A percentile compares a stretch with the other conserved stretches of the same genome.
Evolutionary conservation across 352 stramenopile species (phyloP).

Genomic region (Pythium vanterpoolii): DNA sequence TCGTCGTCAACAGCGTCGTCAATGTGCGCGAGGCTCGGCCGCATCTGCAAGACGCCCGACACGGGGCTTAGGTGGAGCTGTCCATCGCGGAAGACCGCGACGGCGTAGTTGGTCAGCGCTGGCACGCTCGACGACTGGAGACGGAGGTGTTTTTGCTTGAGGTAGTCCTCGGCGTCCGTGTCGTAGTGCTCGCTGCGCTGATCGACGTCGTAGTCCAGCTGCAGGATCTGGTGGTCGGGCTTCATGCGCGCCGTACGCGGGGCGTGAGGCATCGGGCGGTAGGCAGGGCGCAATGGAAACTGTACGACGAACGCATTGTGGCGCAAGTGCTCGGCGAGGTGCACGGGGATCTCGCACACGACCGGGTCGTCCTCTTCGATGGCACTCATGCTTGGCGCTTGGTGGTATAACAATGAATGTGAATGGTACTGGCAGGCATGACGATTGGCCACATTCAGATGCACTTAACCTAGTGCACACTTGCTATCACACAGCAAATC

Average conservation of each 20-base stretch:
- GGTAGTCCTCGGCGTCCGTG: slow-evolving; percentile 72
- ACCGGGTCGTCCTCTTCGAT: slow-evolving; percentile 68
- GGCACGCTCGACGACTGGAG: slow-evolving; percentile 64
- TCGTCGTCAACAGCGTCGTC: slow-evolving; percentile 72
- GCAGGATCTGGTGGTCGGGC: slow-evolving; percentile 67
- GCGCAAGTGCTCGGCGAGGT: slow-evolving; percentile 67
- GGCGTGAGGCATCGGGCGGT: slow-evolving; percentile 64
- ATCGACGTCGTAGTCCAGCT: slow-evolving; percentile 76
- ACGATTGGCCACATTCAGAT: too few relatives aligned
- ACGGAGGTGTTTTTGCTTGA: slow-evolving; percentile 68
- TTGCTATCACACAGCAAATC: too few relatives aligned
- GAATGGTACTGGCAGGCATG: too few relatives aligned
- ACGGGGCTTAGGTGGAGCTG: slow-evolving; percentile 80
- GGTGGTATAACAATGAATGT: too few relatives aligned
- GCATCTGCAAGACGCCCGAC: slow-evolving; percentile 73
- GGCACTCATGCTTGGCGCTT: slow-evolving; percentile 15
- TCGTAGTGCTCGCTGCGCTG: slow-evolving; percentile 73
- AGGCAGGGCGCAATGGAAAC: slow-evolving; percentile 75
- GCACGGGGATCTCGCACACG: slow-evolving; percentile 80
- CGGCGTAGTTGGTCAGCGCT: slow-evolving; percentile 72
- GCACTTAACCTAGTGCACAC: too few relatives aligned
- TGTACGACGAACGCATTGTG: slow-evolving; percentile 79
- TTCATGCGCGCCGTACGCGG: slow-evolving; percentile 66
- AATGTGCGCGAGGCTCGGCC: slow-evolving; percentile 72
- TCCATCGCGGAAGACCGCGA: slow-evolving; percentile 75